Evolutionary conservation across 306 rosid genomes (phyloP).

Genomic region (Boehmeria nivea): DNA sequence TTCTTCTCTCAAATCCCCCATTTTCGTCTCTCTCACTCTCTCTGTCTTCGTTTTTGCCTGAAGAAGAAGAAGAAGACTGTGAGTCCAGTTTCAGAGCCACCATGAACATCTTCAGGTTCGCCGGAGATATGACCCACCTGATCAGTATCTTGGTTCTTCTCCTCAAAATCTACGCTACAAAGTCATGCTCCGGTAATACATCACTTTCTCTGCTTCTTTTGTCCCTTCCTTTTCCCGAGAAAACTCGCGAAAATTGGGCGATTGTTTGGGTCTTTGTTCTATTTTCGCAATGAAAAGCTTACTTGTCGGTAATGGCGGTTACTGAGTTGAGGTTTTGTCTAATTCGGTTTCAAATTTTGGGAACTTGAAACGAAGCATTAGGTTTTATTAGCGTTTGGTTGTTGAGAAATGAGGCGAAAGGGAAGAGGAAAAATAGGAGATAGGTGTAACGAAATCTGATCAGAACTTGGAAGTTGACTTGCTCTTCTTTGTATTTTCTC

Average conservation of each 20-base stretch:
- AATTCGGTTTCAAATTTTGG: not conserved
- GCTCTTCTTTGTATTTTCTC: not conserved
- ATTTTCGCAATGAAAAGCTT: too few species aligned
- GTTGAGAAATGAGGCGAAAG: not conserved
- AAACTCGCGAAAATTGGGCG: not conserved
- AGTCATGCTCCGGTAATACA: conserved; percentile 77
- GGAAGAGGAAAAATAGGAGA: too few species aligned
- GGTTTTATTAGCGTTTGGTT: conserved; percentile 14
- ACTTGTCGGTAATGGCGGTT: not conserved
- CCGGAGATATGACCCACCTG: conserved; percentile 93
- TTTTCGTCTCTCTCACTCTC: not conserved
- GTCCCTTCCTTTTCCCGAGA: not conserved
- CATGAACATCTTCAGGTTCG: conserved; percentile 90
- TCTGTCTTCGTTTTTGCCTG: not conserved
- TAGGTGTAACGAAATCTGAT: too few species aligned
- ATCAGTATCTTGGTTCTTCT: conserved; percentile 79
- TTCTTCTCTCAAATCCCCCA: not conserved
- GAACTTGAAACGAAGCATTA: not conserved
- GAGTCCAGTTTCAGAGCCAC: not conserved
- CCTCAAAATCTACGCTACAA: conserved; percentile 96
- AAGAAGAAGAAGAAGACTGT: not conserved
- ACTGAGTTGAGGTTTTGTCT: not conserved
- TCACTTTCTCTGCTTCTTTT: not conserved
- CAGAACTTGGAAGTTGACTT: too few species aligned
- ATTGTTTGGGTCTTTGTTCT: too few species aligned